Conservation (phyloP, 192 early-diverging fungal genomes). For the Gryganskiella cystojenkinii region DNA sequence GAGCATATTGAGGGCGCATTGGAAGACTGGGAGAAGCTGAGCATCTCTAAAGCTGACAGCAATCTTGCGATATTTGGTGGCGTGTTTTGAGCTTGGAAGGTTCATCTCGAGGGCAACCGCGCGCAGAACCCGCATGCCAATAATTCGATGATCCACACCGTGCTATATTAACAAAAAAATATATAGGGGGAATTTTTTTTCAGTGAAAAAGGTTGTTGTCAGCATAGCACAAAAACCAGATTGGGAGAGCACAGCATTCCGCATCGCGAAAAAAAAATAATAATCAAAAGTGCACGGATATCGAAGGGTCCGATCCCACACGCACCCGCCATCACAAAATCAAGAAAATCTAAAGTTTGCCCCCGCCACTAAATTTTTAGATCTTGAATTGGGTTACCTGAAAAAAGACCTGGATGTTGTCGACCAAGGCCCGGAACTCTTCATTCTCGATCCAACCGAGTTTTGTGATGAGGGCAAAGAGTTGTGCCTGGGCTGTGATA, state of each 20-base stretch:
- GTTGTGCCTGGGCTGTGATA: slow-evolving; percentile 64
- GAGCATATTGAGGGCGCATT: slow-evolving; percentile 28
- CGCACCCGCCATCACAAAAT: too few relatives aligned
- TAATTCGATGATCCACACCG: slow-evolving; percentile 13
- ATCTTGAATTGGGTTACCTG: slow-evolving; percentile 50
- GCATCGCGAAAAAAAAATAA: too few relatives aligned
- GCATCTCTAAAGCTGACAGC: slow-evolving; percentile 43
- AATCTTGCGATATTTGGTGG: slow-evolving; percentile 36
- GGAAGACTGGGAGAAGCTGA: slow-evolving; percentile 40
- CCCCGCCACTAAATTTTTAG: neutral
- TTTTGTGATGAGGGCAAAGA: slow-evolving; percentile 74
- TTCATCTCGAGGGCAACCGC: slow-evolving; percentile 45
- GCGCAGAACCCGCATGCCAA: slow-evolving; percentile 36
- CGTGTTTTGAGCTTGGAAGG: slow-evolving; percentile 22
- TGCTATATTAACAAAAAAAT: too few relatives aligned
- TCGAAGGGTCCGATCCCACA: too few relatives aligned
- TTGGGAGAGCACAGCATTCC: too few relatives aligned
- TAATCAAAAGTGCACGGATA: neutral
- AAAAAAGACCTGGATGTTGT: slow-evolving; percentile 66
- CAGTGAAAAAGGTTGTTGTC: neutral
- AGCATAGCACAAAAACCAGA: too few relatives aligned
- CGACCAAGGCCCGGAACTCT: slow-evolving; percentile 66
- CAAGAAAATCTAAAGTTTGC: too few relatives aligned
- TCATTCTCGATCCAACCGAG: slow-evolving; percentile 81
- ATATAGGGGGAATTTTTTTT: slow-evolving; percentile 55